phyloP scores from a whole-genome alignment of 2,329 filamentous ascomycete genomes.

The Orbilia javanica region DNA sequence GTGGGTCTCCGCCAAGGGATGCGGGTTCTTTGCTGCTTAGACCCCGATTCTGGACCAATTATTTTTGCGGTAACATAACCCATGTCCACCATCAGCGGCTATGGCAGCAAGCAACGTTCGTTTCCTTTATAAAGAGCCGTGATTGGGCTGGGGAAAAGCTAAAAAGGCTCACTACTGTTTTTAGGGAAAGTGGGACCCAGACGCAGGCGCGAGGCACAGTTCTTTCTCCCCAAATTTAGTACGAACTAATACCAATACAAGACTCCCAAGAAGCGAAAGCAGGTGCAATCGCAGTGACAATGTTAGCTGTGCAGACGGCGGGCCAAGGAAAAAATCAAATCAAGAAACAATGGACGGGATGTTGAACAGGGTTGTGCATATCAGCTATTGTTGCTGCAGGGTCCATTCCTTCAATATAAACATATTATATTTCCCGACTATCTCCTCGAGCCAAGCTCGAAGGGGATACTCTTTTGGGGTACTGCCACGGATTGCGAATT shows the following conservation, averaged over 20 bases:
- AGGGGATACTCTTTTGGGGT: background rate
- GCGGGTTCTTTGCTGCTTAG: background rate
- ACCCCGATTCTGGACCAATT: background rate
- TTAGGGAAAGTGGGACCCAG: constrained; percentile 12
- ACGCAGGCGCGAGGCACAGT: constrained; percentile 27
- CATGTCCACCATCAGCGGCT: background rate
- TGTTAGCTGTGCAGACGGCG: background rate
- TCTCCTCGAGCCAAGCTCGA: background rate
- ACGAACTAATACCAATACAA: background rate
- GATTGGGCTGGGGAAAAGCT: background rate
- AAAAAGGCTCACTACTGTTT: background rate
- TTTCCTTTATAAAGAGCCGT: background rate
- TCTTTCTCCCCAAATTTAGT: constrained; percentile 14
- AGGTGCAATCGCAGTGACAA: background rate
- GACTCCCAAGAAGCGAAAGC: background rate
- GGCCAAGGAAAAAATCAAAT: constrained; percentile 10
- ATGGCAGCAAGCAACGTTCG: background rate
- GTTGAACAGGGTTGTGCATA: background rate
- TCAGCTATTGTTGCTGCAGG: background rate
- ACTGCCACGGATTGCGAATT: background rate
- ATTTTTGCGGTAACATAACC: background rate
- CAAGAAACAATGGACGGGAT: constrained; percentile 10
- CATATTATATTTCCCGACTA: background rate
- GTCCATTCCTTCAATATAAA: background rate
- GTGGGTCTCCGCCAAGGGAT: background rate